Evolutionary conservation across 148 eudicot species (phyloP), one percentile per base, ranked within the genome.

Genomic region (Rhododendron simsii): DNA sequence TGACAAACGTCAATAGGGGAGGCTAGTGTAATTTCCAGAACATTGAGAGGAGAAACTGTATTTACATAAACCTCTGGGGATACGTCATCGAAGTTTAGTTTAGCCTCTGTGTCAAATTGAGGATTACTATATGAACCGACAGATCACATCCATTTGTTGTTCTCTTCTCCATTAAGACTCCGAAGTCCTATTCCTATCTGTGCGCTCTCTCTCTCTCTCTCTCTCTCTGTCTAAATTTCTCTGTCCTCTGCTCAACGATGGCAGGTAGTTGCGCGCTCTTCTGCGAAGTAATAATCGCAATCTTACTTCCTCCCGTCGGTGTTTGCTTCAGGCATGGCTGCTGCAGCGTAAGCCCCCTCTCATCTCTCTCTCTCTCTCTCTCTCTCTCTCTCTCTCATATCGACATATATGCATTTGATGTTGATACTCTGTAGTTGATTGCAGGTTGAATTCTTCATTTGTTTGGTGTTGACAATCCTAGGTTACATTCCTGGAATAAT

Each of bases 401-500:
- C 39, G 47, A 59, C 30, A 26, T 15, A 9, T 63, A 5, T 81
- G 12, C 1, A 5, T 63, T 20, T 14, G 69, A 48, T 69, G 51
- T 83, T 33, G 28, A 53, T 47, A 1, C 0, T 4, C 6, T 33
- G 74, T 35, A 69, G 15, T 45, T 71, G 67, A 81, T 84, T 71
- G 85, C 91, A 95, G 98, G 87, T 87, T 37, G 98, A 96, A 86
- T 93, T 94, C 87, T 84, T 92, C 59, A 90, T 96, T 48, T 96
- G 98, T 88, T 85, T 96, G 93, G 45, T 93, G 87, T 83, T 96
- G 93, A 96, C 98, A 2, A 89, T 94, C 23, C 90, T 94, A 61
- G 98, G 98, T 7, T 96, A 96, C 86, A 13, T 96, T 21, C 98
- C 98, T 44, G 98, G 98, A 23, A 94, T 96, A 14, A 93, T 94